Percentiles rank a stretch among this genome's conserved stretches.
Conservation (phyloP, 2,329 filamentous ascomycete genomes). For the Aspergillus alliaceus region DNA sequence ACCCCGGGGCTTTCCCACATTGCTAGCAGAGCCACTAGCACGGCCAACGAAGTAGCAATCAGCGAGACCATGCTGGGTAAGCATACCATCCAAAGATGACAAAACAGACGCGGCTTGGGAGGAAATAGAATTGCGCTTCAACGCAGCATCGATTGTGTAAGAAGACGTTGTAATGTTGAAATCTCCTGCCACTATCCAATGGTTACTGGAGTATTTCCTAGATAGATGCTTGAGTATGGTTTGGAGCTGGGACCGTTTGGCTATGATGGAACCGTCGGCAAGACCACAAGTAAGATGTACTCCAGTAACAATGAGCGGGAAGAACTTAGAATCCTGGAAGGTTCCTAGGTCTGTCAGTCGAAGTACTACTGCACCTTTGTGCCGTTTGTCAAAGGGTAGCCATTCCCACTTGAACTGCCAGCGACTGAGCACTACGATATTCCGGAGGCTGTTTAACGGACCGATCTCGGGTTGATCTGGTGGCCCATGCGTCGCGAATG, state of each 20-base stretch:
- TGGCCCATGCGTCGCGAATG: conserved; percentile 6
- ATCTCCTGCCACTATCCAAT: conserved; percentile 7
- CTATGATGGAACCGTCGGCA: conserved; percentile 3
- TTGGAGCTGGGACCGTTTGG: conserved; percentile 6
- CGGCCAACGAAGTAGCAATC: conserved; percentile 6
- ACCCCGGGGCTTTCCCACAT: neutral
- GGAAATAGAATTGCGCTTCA: conserved; percentile 8
- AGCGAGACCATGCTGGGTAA: neutral
- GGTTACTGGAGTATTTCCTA: neutral
- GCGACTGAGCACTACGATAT: conserved; percentile 7
- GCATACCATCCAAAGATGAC: conserved; percentile 4
- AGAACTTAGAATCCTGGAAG: neutral
- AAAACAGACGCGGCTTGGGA: neutral
- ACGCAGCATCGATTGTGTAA: conserved; percentile 3
- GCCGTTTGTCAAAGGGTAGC: conserved; percentile 7
- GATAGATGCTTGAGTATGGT: neutral
- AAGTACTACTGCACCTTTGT: conserved; percentile 5
- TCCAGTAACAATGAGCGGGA: conserved; percentile 1
- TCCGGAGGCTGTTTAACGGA: conserved; percentile 6
- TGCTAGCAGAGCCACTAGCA: neutral
- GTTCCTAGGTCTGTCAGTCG: neutral
- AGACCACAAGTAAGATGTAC: conserved; percentile 9
- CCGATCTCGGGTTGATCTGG: conserved; percentile 3
- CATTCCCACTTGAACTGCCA: conserved; percentile 5
- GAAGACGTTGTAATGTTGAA: conserved; percentile 9